A percentile compares a stretch with the other conserved stretches of the same genome.
Evolutionary conservation across 2,329 filamentous ascomycete species (phyloP).

Genomic region (Ophiostoma himal-ulmi): DNA sequence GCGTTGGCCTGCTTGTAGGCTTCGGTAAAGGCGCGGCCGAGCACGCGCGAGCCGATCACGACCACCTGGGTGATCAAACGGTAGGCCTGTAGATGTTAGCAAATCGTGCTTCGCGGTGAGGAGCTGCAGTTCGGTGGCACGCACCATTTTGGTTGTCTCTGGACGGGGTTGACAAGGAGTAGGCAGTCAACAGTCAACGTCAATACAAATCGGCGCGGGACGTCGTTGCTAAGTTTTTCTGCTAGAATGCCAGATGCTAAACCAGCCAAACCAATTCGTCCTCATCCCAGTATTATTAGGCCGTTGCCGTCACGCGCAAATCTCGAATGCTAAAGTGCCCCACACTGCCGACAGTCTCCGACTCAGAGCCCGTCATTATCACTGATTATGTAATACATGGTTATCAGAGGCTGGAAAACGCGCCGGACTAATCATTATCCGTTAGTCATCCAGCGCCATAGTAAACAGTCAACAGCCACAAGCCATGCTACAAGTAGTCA

Average conservation of each 20-base stretch:
- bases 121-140: neutral
- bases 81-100: conserved; percentile 62
- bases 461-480: neutral
- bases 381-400: neutral
- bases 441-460: conserved; percentile 3
- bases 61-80: conserved; percentile 91
- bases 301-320: conserved; percentile 8
- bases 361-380: conserved; percentile 2
- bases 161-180: neutral
- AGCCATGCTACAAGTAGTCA: neutral
- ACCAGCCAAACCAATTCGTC: neutral
- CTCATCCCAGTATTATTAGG: neutral
- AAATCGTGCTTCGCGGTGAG: neutral
- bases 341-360: conserved; percentile 12
- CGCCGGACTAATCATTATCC: conserved; percentile 15
- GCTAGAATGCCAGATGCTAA: neutral
- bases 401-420: neutral
- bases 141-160: neutral
- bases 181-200: neutral
- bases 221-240: neutral
- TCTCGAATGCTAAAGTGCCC: neutral
- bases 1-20: conserved; percentile 94
- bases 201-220: neutral
- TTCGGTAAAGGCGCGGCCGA: conserved; percentile 87
- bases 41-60: conserved; percentile 80